Conservation (phyloP, 2,329 filamentous ascomycete species). For the Colletotrichum echinochloae region DNA sequence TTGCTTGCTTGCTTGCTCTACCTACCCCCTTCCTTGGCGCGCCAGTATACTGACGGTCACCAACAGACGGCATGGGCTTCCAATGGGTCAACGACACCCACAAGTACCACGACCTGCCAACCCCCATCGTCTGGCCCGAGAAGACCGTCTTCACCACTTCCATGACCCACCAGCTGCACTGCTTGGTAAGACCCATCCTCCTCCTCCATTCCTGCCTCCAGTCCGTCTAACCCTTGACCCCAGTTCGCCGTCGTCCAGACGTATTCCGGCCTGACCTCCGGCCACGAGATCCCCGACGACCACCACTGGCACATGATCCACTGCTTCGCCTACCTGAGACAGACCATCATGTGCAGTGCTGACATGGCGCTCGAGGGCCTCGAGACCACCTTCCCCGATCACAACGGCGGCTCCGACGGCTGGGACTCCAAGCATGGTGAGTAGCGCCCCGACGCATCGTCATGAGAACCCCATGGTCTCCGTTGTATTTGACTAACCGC, state of each 20-base stretch:
- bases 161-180: slow-evolving; percentile 59
- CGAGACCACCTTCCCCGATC: slow-evolving; percentile 60
- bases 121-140: slow-evolving; percentile 49
- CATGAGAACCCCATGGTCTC: background rate
- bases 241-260: slow-evolving; percentile 57
- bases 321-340: slow-evolving; percentile 62
- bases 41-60: slow-evolving; percentile 12
- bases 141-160: slow-evolving; percentile 57
- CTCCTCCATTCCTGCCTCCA: background rate
- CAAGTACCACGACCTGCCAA: slow-evolving; percentile 53
- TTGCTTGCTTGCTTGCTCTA: rapidly evolving
- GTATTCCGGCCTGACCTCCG: slow-evolving; percentile 56
- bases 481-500: slow-evolving; percentile 13
- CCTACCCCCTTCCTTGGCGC: no score
- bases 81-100: slow-evolving; percentile 52
- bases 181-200: slow-evolving; percentile 47
- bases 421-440: slow-evolving; percentile 60
- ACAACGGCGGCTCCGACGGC: slow-evolving; percentile 59
- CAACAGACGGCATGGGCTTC: slow-evolving; percentile 54
- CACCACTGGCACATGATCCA: slow-evolving; percentile 62
- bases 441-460: slow-evolving; percentile 28
- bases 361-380: slow-evolving; percentile 60
- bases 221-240: background rate
- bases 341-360: slow-evolving; percentile 59
- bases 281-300: slow-evolving; percentile 55